These are phyloP conservation scores for Talaromyces sp. DNA, from an alignment of 2,329 filamentous ascomycete genomes.

Conservation along the genomic window DNA sequence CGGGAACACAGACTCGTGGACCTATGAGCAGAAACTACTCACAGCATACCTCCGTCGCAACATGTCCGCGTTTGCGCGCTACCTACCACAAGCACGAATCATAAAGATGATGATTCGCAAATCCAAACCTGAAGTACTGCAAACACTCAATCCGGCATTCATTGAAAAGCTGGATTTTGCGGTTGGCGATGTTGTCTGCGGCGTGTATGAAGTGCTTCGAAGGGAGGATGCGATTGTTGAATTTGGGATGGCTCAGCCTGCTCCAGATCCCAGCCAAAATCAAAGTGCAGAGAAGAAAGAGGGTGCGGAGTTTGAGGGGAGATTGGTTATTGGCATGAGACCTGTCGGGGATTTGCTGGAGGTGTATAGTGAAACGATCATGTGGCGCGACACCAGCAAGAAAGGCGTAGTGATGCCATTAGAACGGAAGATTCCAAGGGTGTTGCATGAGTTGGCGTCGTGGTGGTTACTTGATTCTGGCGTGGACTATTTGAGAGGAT, in stretches of 20 bases:
- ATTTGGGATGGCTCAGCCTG: constrained; percentile 27
- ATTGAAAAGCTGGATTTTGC: constrained; percentile 29
- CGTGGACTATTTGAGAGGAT: constrained; percentile 28
- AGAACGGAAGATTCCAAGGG: constrained; percentile 28
- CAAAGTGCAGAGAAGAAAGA: neutral
- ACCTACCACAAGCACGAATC: constrained; percentile 32
- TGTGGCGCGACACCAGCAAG: constrained; percentile 27
- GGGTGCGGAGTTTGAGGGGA: constrained; percentile 18
- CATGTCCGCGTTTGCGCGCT: constrained; percentile 31
- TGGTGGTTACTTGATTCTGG: constrained; percentile 40
- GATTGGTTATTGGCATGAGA: constrained; percentile 26
- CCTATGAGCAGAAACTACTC: constrained; percentile 24
- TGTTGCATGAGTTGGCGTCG: constrained; percentile 33
- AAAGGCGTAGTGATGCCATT: constrained; percentile 27
- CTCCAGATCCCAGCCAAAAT: neutral
- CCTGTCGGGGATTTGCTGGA: constrained; percentile 11
- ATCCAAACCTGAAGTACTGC: constrained; percentile 13
- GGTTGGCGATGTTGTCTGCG: constrained; percentile 32
- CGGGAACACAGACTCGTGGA: neutral
- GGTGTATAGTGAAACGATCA: constrained; percentile 30
- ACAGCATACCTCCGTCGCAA: constrained; percentile 32
- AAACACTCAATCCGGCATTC: constrained; percentile 27
- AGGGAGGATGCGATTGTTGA: constrained; percentile 29
- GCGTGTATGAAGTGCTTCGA: constrained; percentile 28
- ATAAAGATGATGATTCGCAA: constrained; percentile 24